These are phyloP conservation scores for Laburnicola sp. DNA, from an alignment of 2,329 filamentous ascomycete genomes.

Conservation along the genomic window DNA sequence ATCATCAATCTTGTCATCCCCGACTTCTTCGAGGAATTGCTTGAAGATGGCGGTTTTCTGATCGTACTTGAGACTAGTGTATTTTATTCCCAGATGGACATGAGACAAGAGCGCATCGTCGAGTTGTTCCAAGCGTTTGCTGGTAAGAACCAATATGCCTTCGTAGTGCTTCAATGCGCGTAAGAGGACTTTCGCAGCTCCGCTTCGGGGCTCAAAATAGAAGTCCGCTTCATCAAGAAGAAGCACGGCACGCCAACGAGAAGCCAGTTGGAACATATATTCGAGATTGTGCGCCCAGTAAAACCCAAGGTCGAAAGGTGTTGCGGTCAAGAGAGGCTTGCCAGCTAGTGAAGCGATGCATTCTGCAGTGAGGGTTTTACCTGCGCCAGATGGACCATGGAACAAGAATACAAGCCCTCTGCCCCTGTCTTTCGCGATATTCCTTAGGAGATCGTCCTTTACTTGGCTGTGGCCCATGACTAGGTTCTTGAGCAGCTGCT, in stretches of 20 bases:
- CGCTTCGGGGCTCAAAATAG: conserved; percentile 25
- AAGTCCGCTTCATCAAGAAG: conserved; percentile 53
- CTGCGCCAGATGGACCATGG: conserved; percentile 13
- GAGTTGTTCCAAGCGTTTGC: conserved; percentile 29
- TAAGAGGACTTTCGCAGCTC: conserved; percentile 29
- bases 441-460: conserved; percentile 18
- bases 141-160: conserved; percentile 23
- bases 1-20: conserved; percentile 1
- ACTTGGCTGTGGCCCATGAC: conserved; percentile 15
- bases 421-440: conserved; percentile 28
- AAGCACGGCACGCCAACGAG: conserved; percentile 54
- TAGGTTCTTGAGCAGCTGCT: conserved; percentile 11
- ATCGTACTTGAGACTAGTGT: conserved; percentile 8
- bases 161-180: conserved; percentile 46
- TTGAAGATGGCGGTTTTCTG: conserved; percentile 1
- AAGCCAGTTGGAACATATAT: conserved; percentile 51
- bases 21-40: conserved; percentile 3
- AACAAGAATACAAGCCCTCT: conserved; percentile 8
- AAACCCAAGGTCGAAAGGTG: conserved; percentile 49
- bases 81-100: conserved; percentile 28
- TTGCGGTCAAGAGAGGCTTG: conserved; percentile 8
- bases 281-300: conserved; percentile 45
- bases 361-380: conserved; percentile 15
- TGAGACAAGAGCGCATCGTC: conserved; percentile 29
- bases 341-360: conserved; percentile 5